phyloP scores from a whole-genome alignment of 352 stramenopile species.

The Globisporangium paddicum region DNA sequence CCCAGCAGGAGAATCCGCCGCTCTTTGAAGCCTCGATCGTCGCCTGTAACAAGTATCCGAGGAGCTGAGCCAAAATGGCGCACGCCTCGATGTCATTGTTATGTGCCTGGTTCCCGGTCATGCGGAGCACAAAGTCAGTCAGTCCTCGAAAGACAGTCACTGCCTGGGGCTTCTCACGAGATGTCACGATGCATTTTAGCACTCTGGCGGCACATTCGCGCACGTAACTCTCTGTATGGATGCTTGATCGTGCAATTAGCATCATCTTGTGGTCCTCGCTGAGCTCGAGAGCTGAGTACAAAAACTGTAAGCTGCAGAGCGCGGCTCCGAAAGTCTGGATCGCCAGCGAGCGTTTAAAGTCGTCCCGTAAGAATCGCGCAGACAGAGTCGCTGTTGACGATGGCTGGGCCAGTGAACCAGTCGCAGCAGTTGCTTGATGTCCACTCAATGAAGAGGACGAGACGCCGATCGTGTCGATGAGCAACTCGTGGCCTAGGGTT shows the following conservation, averaged over 20 bases:
- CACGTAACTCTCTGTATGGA: conserved; percentile 39
- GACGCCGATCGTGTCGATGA: conserved; percentile 6
- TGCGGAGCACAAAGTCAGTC: conserved; percentile 57
- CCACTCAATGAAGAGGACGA: not conserved
- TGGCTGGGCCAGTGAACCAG: not conserved
- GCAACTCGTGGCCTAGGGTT: conserved; percentile 38
- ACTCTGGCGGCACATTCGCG: conserved; percentile 31
- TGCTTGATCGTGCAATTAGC: conserved; percentile 42
- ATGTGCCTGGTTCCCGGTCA: conserved; percentile 29
- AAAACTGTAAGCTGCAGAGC: conserved; percentile 29
- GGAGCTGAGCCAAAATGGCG: conserved; percentile 27
- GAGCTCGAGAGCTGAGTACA: conserved; percentile 44
- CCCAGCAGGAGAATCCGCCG: conserved; percentile 20
- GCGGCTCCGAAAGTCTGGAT: conserved; percentile 49
- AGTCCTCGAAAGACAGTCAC: conserved; percentile 40
- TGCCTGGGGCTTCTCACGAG: conserved; percentile 15
- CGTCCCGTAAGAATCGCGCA: conserved; percentile 22
- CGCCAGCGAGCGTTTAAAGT: conserved; percentile 43
- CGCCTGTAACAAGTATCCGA: conserved; percentile 26
- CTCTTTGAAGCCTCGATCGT: not conserved
- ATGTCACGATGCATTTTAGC: conserved; percentile 30
- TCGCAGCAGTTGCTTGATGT: not conserved
- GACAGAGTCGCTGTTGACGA: not conserved
- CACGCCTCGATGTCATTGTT: conserved; percentile 27
- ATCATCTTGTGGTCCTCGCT: conserved; percentile 63